A percentile compares a stretch with the other conserved stretches of the same genome.
phyloP scores from a whole-genome alignment of 2,329 filamentous ascomycete genomes.

The Pezicula rhizophila region DNA sequence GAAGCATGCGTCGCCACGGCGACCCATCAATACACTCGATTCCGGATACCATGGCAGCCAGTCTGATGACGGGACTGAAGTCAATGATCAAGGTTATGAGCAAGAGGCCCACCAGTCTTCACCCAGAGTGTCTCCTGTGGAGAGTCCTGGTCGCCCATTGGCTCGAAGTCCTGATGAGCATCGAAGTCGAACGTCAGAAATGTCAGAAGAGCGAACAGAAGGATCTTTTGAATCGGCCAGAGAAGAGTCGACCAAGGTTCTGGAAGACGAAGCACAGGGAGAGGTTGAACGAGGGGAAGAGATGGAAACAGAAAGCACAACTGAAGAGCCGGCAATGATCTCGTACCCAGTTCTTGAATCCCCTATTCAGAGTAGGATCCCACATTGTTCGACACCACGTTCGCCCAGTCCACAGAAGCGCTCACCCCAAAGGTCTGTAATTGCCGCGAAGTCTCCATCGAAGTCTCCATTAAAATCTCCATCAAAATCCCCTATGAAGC shows the following conservation, averaged over 20 bases:
- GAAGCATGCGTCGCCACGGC: slow-evolving; percentile 14
- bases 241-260: slow-evolving; percentile 36
- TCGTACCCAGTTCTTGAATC: slow-evolving; percentile 20
- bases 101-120: slow-evolving; percentile 5
- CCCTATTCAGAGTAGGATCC: slow-evolving; percentile 13
- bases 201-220: slow-evolving; percentile 22
- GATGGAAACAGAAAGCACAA: background rate
- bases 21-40: slow-evolving; percentile 40
- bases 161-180: slow-evolving; percentile 11
- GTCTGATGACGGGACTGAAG: slow-evolving; percentile 13
- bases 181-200: slow-evolving; percentile 15
- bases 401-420: slow-evolving; percentile 16
- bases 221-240: slow-evolving; percentile 36
- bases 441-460: background rate
- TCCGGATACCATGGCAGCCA: slow-evolving; percentile 71
- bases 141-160: slow-evolving; percentile 1
- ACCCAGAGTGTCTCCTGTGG: slow-evolving; percentile 5
- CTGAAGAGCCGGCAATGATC: slow-evolving; percentile 5
- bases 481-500: too few relatives aligned
- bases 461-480: background rate
- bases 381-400: background rate
- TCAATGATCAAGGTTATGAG: slow-evolving; percentile 10
- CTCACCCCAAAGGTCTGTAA: slow-evolving; percentile 11
- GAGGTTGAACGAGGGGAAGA: slow-evolving; percentile 5
- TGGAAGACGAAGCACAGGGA: slow-evolving; percentile 5